Evolutionary conservation across 148 eudicot species (phyloP), one percentile per base, ranked within the genome.

Genomic region (Rhododendron griersonianum): DNA sequence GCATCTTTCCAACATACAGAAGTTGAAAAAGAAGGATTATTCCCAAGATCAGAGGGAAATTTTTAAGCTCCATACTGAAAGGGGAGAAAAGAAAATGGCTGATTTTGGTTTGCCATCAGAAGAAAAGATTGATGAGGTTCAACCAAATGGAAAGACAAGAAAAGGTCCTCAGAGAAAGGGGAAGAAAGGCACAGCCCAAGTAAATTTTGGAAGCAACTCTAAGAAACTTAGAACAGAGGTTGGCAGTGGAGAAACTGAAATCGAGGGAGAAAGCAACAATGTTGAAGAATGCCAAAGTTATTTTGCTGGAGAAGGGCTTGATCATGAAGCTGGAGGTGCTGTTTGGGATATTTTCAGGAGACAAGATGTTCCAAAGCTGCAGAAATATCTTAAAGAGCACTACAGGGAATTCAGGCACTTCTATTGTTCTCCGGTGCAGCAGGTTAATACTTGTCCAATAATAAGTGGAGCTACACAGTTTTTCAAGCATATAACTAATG

Each of bases 1-100:
- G 63, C 41, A 86, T 21, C 91, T 88, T 51, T 59, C 16, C 18
- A 73, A 1, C 4, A 89, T 94, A 37, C 78, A 84, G 44, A 8
- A 78, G 16, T 83, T 94, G 84, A 94, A 93, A 86, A 55, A 85
- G 86, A 81, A 82, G 45, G 95, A 94, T 84, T 37, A 57, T 82
- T 88, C 90, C 21, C 94, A 94, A 81, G 96, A 95, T 87, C 81
- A 87, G 65, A 88, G 79, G 55, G 96, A 95, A 90, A 77, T 92
- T 30, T 71, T 67, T 73, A 73, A 87, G 7, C 82, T 83, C 80
- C 23, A n/a, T 28, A 69, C 75, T 69, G 16, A 69, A 69, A 14
- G 0, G 75, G 33, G 14, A 25, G 15, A 69, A 69, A 69, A 69
- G 37, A 30, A 69, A 69, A 30, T 25, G 37, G 33, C 3, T 50